These are phyloP conservation scores for Medicago arabica DNA, from an alignment of 306 rosid genomes.

Conservation along the genomic window DNA sequence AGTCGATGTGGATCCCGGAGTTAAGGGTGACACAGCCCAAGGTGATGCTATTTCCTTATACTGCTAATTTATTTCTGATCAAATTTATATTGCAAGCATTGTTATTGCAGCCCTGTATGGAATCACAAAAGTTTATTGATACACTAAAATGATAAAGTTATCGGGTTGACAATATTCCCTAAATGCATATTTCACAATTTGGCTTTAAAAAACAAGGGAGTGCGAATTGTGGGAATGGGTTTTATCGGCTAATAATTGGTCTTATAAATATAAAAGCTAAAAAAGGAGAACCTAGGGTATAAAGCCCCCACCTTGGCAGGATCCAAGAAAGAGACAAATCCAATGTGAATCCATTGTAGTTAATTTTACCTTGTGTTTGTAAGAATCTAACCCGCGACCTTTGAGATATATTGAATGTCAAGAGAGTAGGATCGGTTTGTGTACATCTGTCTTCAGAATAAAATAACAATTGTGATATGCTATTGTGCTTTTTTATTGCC, in stretches of 20 bases:
- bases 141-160: conserved; percentile 26
- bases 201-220: conserved; percentile 1
- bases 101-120: conserved; percentile 34
- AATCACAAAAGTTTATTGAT: not conserved
- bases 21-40: conserved; percentile 89
- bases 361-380: not conserved
- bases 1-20: conserved; percentile 82
- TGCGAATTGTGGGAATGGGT: not conserved
- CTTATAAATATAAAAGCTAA: not conserved
- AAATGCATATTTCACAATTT: conserved; percentile 33
- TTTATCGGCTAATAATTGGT: conserved; percentile 10
- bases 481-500: not conserved
- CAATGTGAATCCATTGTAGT: not conserved
- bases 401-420: not conserved
- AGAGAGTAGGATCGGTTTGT: not conserved
- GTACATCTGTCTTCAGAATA: not conserved
- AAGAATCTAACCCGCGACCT: not conserved
- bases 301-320: not conserved
- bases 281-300: not conserved
- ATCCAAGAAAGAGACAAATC: no score
- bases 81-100: conserved; percentile 7
- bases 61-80: conserved; percentile 23
- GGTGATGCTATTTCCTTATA: conserved; percentile 53
- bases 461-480: not conserved
- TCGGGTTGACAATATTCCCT: conserved; percentile 12